phyloP scores from a whole-genome alignment of 2,329 filamentous ascomycete species.

The Nigrospora osmanthi region DNA sequence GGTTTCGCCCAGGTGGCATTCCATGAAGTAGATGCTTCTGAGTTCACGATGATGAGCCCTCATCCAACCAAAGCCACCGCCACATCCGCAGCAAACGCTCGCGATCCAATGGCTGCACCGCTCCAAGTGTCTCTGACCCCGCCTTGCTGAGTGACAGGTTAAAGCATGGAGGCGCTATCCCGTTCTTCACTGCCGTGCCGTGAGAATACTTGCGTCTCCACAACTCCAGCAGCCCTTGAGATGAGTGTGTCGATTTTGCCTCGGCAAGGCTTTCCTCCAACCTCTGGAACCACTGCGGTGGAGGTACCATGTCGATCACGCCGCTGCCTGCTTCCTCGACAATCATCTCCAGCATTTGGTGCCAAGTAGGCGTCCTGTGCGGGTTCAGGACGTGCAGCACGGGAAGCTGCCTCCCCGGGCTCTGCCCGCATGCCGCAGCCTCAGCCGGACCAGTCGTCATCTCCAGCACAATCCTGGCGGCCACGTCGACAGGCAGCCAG shows the following conservation, averaged over 20 bases:
- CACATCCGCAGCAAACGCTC: too few relatives aligned
- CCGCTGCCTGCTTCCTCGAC: background rate
- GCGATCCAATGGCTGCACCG: too few relatives aligned
- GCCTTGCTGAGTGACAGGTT: too few relatives aligned
- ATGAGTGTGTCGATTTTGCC: conserved; percentile 23
- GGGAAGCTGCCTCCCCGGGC: background rate
- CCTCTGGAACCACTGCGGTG: conserved; percentile 30
- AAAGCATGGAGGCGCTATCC: too few relatives aligned
- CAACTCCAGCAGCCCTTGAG: conserved; percentile 32
- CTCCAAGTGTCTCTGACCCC: too few relatives aligned
- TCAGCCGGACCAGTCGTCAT: conserved; percentile 17
- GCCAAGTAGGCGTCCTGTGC: conserved; percentile 32
- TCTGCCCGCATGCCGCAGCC: too few relatives aligned
- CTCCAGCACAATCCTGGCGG: conserved; percentile 31
- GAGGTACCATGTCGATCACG: conserved; percentile 29
- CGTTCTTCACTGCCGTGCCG: too few relatives aligned
- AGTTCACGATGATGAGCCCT: too few relatives aligned
- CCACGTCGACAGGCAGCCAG: conserved; percentile 39
- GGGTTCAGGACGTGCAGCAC: conserved; percentile 44
- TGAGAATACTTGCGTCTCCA: conserved; percentile 35
- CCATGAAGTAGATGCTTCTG: too few relatives aligned
- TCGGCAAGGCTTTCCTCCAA: conserved; percentile 22
- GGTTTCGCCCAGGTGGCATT: too few relatives aligned
- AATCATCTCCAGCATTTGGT: conserved; percentile 36
- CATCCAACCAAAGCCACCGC: too few relatives aligned